A percentile compares a stretch with the other conserved stretches of the same genome.
phyloP scores from a whole-genome alignment of 1,139 yeast species.

The Nakaseomyces bracarensis region DNA sequence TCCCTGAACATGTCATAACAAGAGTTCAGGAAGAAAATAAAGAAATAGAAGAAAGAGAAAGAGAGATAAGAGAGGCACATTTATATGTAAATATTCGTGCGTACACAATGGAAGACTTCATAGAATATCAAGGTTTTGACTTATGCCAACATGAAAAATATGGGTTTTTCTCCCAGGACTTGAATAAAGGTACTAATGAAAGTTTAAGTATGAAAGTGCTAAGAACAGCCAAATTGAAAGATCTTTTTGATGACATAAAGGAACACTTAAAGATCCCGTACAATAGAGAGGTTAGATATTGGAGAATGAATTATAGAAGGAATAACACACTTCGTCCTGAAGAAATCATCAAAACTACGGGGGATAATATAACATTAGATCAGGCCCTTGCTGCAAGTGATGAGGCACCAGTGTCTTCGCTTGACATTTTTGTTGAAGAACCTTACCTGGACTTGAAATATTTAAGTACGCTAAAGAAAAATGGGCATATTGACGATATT shows the following conservation, averaged over 20 bases:
- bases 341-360: slow-evolving; percentile 37
- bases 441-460: slow-evolving; percentile 28
- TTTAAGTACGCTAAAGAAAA: slow-evolving; percentile 14
- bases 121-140: slow-evolving; percentile 66
- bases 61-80: slow-evolving; percentile 71
- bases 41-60: slow-evolving; percentile 48
- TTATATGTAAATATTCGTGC: slow-evolving; percentile 56
- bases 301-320: slow-evolving; percentile 61
- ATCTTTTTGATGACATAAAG: slow-evolving; percentile 46
- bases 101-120: slow-evolving; percentile 45
- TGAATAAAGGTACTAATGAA: slow-evolving; percentile 41
- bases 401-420: slow-evolving; percentile 16
- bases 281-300: slow-evolving; percentile 43
- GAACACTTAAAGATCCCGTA: slow-evolving; percentile 37
- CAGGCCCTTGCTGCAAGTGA: slow-evolving; percentile 37
- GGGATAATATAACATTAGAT: slow-evolving; percentile 36
- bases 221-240: slow-evolving; percentile 48
- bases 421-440: slow-evolving; percentile 28
- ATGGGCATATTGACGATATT: slow-evolving; percentile 10
- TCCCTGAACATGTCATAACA: slow-evolving; percentile 63
- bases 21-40: slow-evolving; percentile 55
- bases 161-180: slow-evolving; percentile 41
- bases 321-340: slow-evolving; percentile 69
- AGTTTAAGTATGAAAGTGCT: slow-evolving; percentile 48
- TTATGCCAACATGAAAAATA: slow-evolving; percentile 50